Percentiles rank a stretch among this genome's conserved stretches.
These are phyloP conservation scores for Syzygium oleosum DNA, from an alignment of 345 rosid genomes.

Conservation along the genomic window DNA sequence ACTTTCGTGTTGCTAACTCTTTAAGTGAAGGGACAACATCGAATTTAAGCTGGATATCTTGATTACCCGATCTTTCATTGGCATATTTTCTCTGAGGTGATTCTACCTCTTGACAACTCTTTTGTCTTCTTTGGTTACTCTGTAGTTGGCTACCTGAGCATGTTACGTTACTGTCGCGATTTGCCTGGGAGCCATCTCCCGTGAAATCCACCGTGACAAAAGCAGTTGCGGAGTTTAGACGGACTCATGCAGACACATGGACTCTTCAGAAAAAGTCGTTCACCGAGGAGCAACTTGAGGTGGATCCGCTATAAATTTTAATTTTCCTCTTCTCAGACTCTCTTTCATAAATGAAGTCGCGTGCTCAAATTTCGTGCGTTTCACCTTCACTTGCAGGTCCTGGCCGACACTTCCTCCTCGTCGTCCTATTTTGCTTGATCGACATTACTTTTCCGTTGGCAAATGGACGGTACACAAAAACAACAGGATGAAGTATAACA, in stretches of 20 bases:
- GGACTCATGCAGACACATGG: constrained; percentile 98
- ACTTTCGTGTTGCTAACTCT: neutral
- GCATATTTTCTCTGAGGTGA: neutral
- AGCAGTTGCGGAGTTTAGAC: constrained; percentile 95
- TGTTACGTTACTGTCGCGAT: constrained; percentile 81
- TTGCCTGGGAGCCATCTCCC: constrained; percentile 74
- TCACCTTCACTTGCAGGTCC: constrained; percentile 46
- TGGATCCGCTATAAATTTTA: constrained; percentile 2
- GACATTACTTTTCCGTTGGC: neutral
- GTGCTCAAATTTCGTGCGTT: neutral
- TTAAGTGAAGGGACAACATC: neutral
- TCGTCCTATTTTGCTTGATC: constrained; percentile 92
- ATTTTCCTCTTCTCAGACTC: neutral
- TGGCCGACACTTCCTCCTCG: constrained; percentile 92
- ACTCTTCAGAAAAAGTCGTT: constrained; percentile 80
- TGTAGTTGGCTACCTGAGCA: constrained; percentile 90
- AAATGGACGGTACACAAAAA: neutral
- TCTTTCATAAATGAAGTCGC: neutral
- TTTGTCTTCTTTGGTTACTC: neutral
- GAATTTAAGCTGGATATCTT: neutral
- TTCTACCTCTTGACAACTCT: neutral
- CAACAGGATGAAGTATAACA: neutral
- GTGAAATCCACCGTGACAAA: constrained; percentile 90
- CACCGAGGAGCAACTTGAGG: constrained; percentile 98
- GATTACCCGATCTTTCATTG: neutral